Evolutionary conservation across 2,329 filamentous ascomycete genomes (phyloP), one percentile per base, ranked within the genome.

Genomic region (Metarhizium anisopliae): DNA sequence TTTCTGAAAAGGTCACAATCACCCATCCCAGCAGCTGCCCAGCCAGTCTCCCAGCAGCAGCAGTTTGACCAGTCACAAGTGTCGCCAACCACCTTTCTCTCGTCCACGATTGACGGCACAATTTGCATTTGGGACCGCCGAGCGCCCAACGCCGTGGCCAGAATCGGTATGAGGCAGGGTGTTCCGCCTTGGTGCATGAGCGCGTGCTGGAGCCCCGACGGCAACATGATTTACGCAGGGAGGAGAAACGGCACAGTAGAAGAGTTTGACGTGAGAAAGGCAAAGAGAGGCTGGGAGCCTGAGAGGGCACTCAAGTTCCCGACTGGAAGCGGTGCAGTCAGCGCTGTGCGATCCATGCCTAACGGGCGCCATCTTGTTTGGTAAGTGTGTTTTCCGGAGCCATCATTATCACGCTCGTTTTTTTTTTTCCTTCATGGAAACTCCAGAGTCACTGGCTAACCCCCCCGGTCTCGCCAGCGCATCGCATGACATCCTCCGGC

Each of bases 161-260:
- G 86, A 32, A 93, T 97, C 56, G 77, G 79, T 1, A 89, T 88
- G 18, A 78, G 85, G 11, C 82, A 84, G 11, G 84, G 85, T 18
- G 89, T 90, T 0, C 93, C 94, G 1, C 94, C 93, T 0, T 99
- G 93, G 93, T 97, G 93, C 70, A 96, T 96, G 85, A 92, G 90
- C 61, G 90, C 91, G 1, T 96, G 91, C 74, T 99, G 94, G 94
- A 93, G 88, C 55, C 91, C 91, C 0, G 89, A 96, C 68, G 94
- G 94, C 14, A 97, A 97, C 71, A 90, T 84, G 70, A 92, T 99
- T 64, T 99, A 96, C 71, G 92, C 89, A 0, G 94, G 94, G 0
- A 80, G 94, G 32, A 81, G 94, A 56, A 97, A 97, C 70, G 83
- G 90, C 53, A 95, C 90, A 0, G 94, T 99, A 0, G 94, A 99